Percentiles rank a stretch among this genome's conserved stretches.
phyloP scores from a whole-genome alignment of 306 rosid species.

The Pterocarpus macrocarpus region DNA sequence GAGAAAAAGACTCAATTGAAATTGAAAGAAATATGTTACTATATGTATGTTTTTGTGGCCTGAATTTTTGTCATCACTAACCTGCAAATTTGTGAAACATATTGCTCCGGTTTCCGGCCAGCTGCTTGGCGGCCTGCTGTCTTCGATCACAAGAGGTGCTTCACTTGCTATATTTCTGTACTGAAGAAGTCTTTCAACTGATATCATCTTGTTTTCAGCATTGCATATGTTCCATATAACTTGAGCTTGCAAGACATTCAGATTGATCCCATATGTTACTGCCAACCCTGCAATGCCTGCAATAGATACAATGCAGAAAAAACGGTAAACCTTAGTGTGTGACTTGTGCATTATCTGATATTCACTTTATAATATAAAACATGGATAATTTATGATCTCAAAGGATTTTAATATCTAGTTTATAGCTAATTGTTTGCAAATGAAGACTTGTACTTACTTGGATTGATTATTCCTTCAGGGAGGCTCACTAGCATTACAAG shows the following conservation, averaged over 20 bases:
- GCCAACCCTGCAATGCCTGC: constrained; percentile 98
- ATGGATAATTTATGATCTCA: not conserved
- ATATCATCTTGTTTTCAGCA: constrained; percentile 95
- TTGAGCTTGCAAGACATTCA: constrained; percentile 87
- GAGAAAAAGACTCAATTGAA: not conserved
- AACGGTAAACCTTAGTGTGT: not conserved
- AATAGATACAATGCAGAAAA: constrained; percentile 37
- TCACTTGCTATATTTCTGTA: constrained; percentile 80
- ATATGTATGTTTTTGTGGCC: constrained; percentile 14
- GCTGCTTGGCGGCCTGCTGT: constrained; percentile 72
- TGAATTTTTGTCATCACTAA: constrained; percentile 37
- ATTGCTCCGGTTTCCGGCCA: constrained; percentile 95
- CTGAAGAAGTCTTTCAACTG: constrained; percentile 94
- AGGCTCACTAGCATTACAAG: constrained; percentile 82
- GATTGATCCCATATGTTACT: constrained; percentile 92
- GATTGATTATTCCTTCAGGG: constrained; percentile 90
- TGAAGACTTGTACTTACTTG: constrained; percentile 70
- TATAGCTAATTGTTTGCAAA: not conserved
- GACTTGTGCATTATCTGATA: not conserved
- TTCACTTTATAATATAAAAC: not conserved
- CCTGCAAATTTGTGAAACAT: constrained; percentile 79
- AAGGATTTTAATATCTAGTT: constrained; percentile 1
- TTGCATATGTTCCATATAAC: constrained; percentile 96
- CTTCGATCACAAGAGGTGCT: constrained; percentile 84
- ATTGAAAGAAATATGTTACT: not conserved